Evolutionary conservation across 305 asterid genomes (phyloP), one percentile per base, ranked within the genome.

Genomic region (Solanum chacoense): DNA sequence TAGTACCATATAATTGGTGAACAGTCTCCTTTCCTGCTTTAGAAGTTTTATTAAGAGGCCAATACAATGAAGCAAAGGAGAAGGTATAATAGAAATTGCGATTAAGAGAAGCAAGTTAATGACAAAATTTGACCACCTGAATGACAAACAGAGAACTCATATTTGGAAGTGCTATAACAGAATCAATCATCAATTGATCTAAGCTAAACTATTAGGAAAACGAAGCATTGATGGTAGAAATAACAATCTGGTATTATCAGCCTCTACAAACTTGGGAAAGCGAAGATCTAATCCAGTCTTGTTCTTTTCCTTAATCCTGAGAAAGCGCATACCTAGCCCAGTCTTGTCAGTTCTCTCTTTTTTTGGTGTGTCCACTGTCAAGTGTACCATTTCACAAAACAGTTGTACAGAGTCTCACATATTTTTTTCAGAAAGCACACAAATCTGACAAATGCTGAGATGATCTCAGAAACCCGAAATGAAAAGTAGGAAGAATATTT

Each of bases 1-100:
- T 91, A 29, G 99, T 96, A 67, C 99, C 99, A 50, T 95, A 95
- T 90, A 96, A 59, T 85, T 96, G 98, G 90, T 97, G 99, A 86
- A 97, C 98, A 8, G 98, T 96, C 89, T 93, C 98, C 91, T 95
- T 94, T 86, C 98, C 98, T 96, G 93, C 86, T 90, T 50, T 50
- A 22, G 73, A 83, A 80, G 24, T 10, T 83, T 18, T 80, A 4
- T 10, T 10, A 50, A 11, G 85, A 78, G 73, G n/a, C 78, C 13
- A n/a, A 77, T 28, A 75, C 59, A 63, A 69, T 71, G 32, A 36
- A 80, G 67, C 18, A 40, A 83, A 20, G 42, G 31, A 83, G 87
- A 83, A 50, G 45, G 31, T 50, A 50, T 2, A 83, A 50, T 31
- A 31, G 29, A 50, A 45, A 83, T 18, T 83, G 72, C 29, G 4